Evolutionary conservation across 345 rosid genomes (phyloP), one percentile per base, ranked within the genome.

Genomic region (Linum usitatissimum): DNA sequence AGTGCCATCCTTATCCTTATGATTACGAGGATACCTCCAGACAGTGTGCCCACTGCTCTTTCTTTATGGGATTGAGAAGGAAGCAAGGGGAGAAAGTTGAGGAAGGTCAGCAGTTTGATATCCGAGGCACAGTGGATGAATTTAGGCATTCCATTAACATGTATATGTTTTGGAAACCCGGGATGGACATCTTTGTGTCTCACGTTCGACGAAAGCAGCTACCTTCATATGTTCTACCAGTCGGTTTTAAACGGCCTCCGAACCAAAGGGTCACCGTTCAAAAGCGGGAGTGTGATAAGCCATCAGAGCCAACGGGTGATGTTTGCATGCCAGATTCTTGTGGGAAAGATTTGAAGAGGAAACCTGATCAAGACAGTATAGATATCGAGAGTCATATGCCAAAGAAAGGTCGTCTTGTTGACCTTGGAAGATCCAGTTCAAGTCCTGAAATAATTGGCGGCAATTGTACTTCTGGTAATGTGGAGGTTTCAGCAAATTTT

Each of bases 31-130:
- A 83, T 65, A 21, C 71, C 0, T 75, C 85, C 3, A 81, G 73
- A 75, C 77, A 66, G 28, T 73, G 83, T 72, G 71, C 81, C 49
- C 85, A 83, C 66, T 64, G 73, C 63, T 79, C 82, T 14, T 86
- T 83, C 31, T 86, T 83, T 72, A 78, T 83, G 81, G 88, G 88
- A 38, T 78, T 86, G 74, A 88, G 78, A 69, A 76, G 88, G 76
- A 86, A 83, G 67, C 81, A 73, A 40, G 88, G 86, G 6, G 86
- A 78, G 76, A 34, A 60, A 5, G 69, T 79, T 67, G 81, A 80
- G 64, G 88, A 83, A 69, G 83, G 86, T 15, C 86, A 83, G 64
- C 85, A 86, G 69, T 86, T 86, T 73, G 92, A 86, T 64, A 83
- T 86, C 57, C 76, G 92, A 5, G 80, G 82, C n/a, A 75, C 88